Base-by-base conservation (phyloP, 768 basidiomycete genomes). In the Coprinopsis strossmayeri region DNA sequence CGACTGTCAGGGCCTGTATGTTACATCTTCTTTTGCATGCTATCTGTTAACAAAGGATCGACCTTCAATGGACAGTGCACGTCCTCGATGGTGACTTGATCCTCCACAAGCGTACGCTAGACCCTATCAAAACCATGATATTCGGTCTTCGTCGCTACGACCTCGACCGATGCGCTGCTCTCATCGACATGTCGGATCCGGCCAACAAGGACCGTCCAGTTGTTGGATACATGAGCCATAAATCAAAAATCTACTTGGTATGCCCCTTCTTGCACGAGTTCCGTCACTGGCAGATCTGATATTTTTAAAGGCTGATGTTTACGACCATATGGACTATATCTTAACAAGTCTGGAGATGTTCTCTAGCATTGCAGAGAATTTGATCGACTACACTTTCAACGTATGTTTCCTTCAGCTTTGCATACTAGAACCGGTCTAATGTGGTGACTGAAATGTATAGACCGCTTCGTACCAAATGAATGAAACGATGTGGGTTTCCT, bases 401-500 rank as follows among this genome's bases (percentile, higher is more conserved):
- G 82, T 84, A 42, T 21, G 79, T 66, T 30, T 18, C 49, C 25
- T 12, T 18, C 41, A 41, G 34, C 23, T 12, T 45, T 40, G 5
- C 25, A 40, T 39, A 5, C 20, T 28, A 21, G 12, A 20, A 21
- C 32, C 21, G 11, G 5, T 30, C 49, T 53, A 40, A 42, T 54
- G 9, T 15, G 30, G 9, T 9, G 7, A 10, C n/a, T 34, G 11
- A 18, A 17, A 27, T 26, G 38, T 28, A 23, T 57, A 86, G 84
- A 75, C 83, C 66, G 76, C 81, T 13, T 81, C 83, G 10, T 82
- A 86, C 59, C 78, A 86, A 54, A 86, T 81, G 82, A 87, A 87
- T 59, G 71, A 81, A 60, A 78, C 81, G 41, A 87, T 88, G 84
- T 78, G 57, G 34, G 72, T 61, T n/a, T 35, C 28, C 26, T 7